Evolutionary conservation across 345 rosid species (phyloP).

Genomic region (Erodium maritimum): DNA sequence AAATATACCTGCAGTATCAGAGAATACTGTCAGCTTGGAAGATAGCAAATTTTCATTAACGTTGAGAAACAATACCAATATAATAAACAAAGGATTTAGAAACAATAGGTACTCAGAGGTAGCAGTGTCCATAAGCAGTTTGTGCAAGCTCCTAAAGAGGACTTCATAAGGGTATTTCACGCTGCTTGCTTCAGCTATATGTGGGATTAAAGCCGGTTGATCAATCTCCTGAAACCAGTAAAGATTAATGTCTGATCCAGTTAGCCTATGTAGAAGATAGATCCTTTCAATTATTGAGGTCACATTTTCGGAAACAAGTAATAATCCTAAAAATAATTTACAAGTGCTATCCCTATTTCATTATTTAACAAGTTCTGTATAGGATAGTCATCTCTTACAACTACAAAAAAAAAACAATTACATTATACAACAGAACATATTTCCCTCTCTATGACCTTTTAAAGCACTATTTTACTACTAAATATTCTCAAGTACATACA

Average conservation of each 20-base stretch:
- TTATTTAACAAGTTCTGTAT: too few relatives aligned
- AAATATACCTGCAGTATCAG: slow-evolving; percentile 57
- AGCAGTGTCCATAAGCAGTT: slow-evolving; percentile 96
- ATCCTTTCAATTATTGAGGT: background rate
- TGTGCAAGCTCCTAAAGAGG: slow-evolving; percentile 91
- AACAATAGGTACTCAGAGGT: slow-evolving; percentile 76
- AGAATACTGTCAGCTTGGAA: slow-evolving; percentile 1
- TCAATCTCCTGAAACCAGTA: slow-evolving; percentile 70
- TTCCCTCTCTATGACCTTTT: too few relatives aligned
- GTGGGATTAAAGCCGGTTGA: slow-evolving; percentile 96
- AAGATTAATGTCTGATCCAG: background rate
- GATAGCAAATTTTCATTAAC: background rate
- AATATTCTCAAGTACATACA: too few relatives aligned
- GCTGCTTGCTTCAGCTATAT: slow-evolving; percentile 95
- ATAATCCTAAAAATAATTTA: too few relatives aligned
- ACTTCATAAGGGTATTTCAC: slow-evolving; percentile 93
- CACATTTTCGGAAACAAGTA: too few relatives aligned
- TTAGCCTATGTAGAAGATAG: background rate
- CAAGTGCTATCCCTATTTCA: too few relatives aligned
- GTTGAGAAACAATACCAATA: slow-evolving; percentile 4
- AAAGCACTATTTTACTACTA: too few relatives aligned
- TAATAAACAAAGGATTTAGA: slow-evolving; percentile 14
- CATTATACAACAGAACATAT: too few relatives aligned
- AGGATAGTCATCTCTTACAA: too few relatives aligned
- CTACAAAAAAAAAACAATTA: too few relatives aligned